Conservation (phyloP, 2,329 filamentous ascomycete species). For the Daldinia eschscholtzii region DNA sequence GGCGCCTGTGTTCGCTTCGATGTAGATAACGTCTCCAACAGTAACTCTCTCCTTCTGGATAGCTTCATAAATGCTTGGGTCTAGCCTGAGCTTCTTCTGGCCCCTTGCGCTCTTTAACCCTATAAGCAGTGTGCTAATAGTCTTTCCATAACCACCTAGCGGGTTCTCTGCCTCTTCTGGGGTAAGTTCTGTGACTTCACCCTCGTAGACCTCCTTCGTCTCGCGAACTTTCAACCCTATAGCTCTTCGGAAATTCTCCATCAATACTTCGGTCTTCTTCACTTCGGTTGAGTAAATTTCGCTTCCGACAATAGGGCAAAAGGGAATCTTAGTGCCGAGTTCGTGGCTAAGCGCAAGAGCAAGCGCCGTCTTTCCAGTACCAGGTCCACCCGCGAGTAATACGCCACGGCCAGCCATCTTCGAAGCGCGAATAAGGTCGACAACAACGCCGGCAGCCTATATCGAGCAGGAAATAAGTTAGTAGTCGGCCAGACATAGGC, state of each 20-base stretch:
- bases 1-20: constrained; percentile 97
- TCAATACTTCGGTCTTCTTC: constrained; percentile 98
- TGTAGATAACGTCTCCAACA: constrained; percentile 97
- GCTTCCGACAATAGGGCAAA: constrained; percentile 97
- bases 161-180: constrained; percentile 99
- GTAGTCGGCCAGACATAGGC: constrained; percentile 36
- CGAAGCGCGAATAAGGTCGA: constrained; percentile 94
- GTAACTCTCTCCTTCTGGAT: constrained; percentile 98
- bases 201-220: constrained; percentile 99
- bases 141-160: constrained; percentile 95
- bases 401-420: constrained; percentile 98
- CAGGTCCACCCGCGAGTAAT: constrained; percentile 91
- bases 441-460: constrained; percentile 92
- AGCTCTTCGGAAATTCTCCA: constrained; percentile 98
- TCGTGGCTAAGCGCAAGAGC: constrained; percentile 97
- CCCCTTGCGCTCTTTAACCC: constrained; percentile 95
- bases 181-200: constrained; percentile 96
- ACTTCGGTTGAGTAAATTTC: constrained; percentile 98
- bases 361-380: constrained; percentile 96
- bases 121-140: constrained; percentile 94
- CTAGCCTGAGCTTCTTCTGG: constrained; percentile 96
- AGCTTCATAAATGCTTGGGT: constrained; percentile 98
- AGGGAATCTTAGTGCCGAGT: constrained; percentile 96
- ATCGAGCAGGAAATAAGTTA: constrained; percentile 8
- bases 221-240: constrained; percentile 97